Evolutionary conservation across 768 basidiomycete genomes (phyloP), one percentile per base, ranked within the genome.

Genomic region (Tremella mesenterica): DNA sequence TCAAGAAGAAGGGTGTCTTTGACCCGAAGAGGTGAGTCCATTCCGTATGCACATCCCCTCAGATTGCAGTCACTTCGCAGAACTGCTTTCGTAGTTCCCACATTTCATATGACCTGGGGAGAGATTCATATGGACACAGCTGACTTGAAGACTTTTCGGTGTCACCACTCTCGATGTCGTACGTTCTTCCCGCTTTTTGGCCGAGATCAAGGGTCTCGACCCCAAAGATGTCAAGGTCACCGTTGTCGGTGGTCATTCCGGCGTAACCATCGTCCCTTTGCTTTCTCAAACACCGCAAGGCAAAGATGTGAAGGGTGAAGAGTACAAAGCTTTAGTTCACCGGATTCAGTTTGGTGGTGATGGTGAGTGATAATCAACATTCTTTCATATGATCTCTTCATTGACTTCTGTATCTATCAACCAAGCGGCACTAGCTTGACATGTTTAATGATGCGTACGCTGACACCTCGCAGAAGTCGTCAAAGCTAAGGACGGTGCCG

Each of bases 311-410:
- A 55, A 68, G 30, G 62, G 52, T 34, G 72, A 78, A 39, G 85
- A 86, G 54, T 87, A 90, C 73, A 78, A 73, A 31, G 81, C 83
- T 70, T 79, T 96, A 59, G 85, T 99, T 49, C 76, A 93, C 77
- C 82, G 93, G 54, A 96, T 97, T 72, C 93, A 99, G 74, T 97
- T 82, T 64, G 93, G 93, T 72, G 93, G 93, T 75, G 93, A 99
- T 66, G 92, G 96, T 77, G 92, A 16, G 48, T 47, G 16, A n/a
- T n/a, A n/a, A n/a, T n/a, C 20, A 90, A 93, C 81, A 87, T 86
- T n/a, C n/a, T n/a, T n/a, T n/a, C n/a, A n/a, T n/a, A n/a, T 57
- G 92, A 92, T 58, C 81, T 88, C 52, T 95, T 91, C 23, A 96
- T 95, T 68, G 83, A 93, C 18, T 33, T 47, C 0, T 23, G 18